Evolutionary conservation across 2,329 filamentous ascomycete genomes (phyloP), one percentile per base, ranked within the genome.

Genomic region (Ceratocystis ficicola): DNA sequence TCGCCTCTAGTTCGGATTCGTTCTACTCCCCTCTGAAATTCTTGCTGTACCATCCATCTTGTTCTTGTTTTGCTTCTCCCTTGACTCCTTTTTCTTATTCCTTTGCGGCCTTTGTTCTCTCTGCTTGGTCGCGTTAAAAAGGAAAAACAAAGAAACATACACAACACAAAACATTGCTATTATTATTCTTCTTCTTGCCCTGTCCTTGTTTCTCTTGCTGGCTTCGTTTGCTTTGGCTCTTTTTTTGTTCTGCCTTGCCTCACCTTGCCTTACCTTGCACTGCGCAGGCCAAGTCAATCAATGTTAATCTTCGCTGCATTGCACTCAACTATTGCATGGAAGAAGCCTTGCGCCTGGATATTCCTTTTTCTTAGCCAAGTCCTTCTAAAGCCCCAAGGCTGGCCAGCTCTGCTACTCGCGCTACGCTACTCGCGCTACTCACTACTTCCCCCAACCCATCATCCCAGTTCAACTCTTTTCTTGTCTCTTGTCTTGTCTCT

Each of bases 241-340:
- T 22, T 62, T 61, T 68, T 66, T 62, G 22, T 60, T 20, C 17
- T 60, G 22, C 15, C n/a, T 50, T 50, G 8, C 32, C 32, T 36
- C 32, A 36, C 10, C 22, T 50, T 50, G n/a, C 46, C 22, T 22
- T 50, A 20, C 44, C 44, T 20, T 48, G 44, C 17, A 20, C 44
- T 48, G 44, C 17, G 44, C 44, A 48, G 44, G 44, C 17, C 44
- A 48, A 48, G 44, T 48, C 44, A 48, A 20, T 48, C 44, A 48
- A 6, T 48, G 44, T 48, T 48, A 48, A 48, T 48, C 44, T 55
- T 55, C 50, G 7, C 50, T 55, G 50, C 22, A 55, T 64, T 64
- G 62, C 50, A 65, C 67, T 62, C 66, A 67, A 50, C 60, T 65
- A 64, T 25, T 55, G 22, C 50, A 55, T 55, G 50, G 50, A 55